Conservation (phyloP, 305 asterid genomes). For the Solanum hybrid region DNA sequence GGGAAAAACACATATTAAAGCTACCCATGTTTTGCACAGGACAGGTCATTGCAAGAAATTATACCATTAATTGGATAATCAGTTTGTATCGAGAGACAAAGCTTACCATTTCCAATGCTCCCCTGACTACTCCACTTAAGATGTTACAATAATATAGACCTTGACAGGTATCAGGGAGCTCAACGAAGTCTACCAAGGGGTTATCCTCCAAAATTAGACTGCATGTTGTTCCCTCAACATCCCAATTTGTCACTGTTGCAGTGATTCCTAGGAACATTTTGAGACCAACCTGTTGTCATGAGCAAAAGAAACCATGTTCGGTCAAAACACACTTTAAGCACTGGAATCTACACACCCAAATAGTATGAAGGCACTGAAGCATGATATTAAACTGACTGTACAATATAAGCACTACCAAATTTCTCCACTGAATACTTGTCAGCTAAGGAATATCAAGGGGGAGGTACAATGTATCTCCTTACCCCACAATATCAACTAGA, state of each 20-base stretch:
- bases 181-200: slow-evolving; percentile 93
- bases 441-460: not conserved
- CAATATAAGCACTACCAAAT: not conserved
- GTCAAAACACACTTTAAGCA: not conserved
- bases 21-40: slow-evolving; percentile 1
- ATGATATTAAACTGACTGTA: not conserved
- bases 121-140: slow-evolving; percentile 59
- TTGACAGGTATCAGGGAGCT: slow-evolving; percentile 95
- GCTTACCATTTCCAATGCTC: slow-evolving; percentile 51
- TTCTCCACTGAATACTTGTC: not conserved
- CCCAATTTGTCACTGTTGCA: slow-evolving; percentile 88
- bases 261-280: slow-evolving; percentile 94
- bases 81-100: not conserved
- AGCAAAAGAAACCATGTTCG: not conserved
- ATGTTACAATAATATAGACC: slow-evolving; percentile 90
- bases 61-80: not conserved
- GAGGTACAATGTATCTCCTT: not conserved
- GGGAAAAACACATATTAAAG: not conserved
- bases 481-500: not conserved
- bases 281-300: slow-evolving; percentile 62
- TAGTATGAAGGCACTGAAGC: not conserved
- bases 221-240: slow-evolving; percentile 87
- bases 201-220: slow-evolving; percentile 87
- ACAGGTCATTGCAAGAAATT: not conserved
- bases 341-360: not conserved